Percentiles rank a stretch among this genome's conserved stretches.
phyloP scores from a whole-genome alignment of 1,139 yeast species.

The Taiozyma sp. region DNA sequence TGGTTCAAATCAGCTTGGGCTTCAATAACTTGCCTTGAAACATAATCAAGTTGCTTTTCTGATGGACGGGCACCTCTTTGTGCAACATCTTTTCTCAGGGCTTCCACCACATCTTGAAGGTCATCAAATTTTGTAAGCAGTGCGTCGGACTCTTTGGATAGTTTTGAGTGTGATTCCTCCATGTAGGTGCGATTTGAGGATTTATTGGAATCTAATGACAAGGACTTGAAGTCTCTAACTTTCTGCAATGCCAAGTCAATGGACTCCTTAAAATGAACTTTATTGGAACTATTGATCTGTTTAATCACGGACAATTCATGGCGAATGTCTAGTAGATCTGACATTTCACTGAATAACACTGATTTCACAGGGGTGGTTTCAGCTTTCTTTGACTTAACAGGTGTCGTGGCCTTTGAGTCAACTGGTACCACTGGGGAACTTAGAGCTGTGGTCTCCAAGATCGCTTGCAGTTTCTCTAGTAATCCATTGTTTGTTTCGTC shows the following conservation, averaged over 20 bases:
- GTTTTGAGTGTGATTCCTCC: slow-evolving; percentile 68
- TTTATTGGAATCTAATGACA: slow-evolving; percentile 31
- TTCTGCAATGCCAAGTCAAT: slow-evolving; percentile 42
- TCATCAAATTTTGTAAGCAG: slow-evolving; percentile 84
- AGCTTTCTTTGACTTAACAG: not conserved
- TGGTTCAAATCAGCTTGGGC: slow-evolving; percentile 50
- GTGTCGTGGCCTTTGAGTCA: not conserved
- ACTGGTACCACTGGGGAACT: not conserved
- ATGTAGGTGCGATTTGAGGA: slow-evolving; percentile 59
- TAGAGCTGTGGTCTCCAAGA: slow-evolving; percentile 17
- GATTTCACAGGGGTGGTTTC: not conserved
- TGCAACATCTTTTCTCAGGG: slow-evolving; percentile 86
- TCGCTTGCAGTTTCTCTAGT: slow-evolving; percentile 26
- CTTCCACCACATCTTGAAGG: slow-evolving; percentile 87
- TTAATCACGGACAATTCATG: slow-evolving; percentile 61
- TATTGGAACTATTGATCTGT: slow-evolving; percentile 50
- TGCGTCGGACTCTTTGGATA: slow-evolving; percentile 73
- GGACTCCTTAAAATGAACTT: slow-evolving; percentile 37
- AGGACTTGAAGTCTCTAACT: slow-evolving; percentile 42
- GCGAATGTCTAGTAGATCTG: slow-evolving; percentile 37
- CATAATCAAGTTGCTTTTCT: slow-evolving; percentile 63
- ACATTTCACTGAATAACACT: slow-evolving; percentile 10
- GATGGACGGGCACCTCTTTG: slow-evolving; percentile 86
- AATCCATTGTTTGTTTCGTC: slow-evolving; percentile 29
- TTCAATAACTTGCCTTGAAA: slow-evolving; percentile 57